Evolutionary conservation across 2,329 filamentous ascomycete species (phyloP).

Genomic region (Ophiostoma triangulosporum): DNA sequence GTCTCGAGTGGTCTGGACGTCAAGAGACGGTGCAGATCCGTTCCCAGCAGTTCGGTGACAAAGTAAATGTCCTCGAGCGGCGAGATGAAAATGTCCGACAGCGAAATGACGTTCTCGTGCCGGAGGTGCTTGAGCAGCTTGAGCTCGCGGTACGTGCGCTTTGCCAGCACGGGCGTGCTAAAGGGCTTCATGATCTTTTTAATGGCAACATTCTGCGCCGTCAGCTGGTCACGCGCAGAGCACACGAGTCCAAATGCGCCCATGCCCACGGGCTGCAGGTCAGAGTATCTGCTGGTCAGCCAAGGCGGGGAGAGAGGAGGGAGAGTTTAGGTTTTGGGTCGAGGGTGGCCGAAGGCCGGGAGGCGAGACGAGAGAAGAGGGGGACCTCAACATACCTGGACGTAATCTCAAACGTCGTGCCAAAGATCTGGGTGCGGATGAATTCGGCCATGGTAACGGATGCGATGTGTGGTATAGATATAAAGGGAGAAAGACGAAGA

Average conservation of each 20-base stretch:
- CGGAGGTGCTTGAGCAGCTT: conserved; percentile 93
- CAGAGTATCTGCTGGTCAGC: conserved; percentile 59
- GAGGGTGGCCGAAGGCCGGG: too few relatives aligned
- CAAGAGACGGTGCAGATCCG: conserved; percentile 86
- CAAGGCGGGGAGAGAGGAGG: too few relatives aligned
- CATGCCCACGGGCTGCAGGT: conserved; percentile 97
- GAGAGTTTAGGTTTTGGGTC: too few relatives aligned
- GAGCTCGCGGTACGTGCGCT: conserved; percentile 92
- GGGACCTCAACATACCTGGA: conserved; percentile 80
- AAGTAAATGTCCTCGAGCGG: conserved; percentile 98
- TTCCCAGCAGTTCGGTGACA: conserved; percentile 93
- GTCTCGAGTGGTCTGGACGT: conserved; percentile 95
- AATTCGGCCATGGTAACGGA: conserved; percentile 82
- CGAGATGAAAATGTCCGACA: conserved; percentile 99
- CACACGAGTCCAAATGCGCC: conserved; percentile 96
- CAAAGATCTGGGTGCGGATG: conserved; percentile 97
- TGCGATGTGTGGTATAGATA: neutral
- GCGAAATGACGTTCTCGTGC: conserved; percentile 97
- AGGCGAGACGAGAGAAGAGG: too few relatives aligned
- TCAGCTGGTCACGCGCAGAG: conserved; percentile 95
- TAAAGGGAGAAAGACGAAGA: neutral
- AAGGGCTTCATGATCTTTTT: conserved; percentile 99
- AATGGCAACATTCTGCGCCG: conserved; percentile 88
- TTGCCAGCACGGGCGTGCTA: conserved; percentile 95
- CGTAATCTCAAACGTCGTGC: conserved; percentile 98